Conservation (phyloP, 306 rosid species). For the Betula pendula region DNA sequence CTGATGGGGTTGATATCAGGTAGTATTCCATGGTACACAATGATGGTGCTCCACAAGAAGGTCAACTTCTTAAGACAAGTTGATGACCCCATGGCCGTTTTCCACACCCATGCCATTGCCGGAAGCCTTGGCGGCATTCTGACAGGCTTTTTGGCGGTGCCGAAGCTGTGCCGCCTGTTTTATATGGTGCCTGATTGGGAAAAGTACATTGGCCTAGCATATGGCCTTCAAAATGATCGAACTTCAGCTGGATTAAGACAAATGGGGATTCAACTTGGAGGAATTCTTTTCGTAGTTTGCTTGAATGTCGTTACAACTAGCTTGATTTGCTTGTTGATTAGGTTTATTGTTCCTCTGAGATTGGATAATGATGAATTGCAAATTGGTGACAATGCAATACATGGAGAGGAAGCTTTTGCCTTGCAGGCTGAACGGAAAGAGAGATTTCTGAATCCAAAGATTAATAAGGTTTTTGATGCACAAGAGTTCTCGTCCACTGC, state of each 20-base stretch:
- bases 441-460: slow-evolving; percentile 24
- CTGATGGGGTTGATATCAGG: slow-evolving; percentile 50
- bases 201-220: slow-evolving; percentile 49
- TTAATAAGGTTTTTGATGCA: slow-evolving; percentile 37
- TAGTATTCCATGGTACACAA: slow-evolving; percentile 56
- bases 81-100: slow-evolving; percentile 49
- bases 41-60: slow-evolving; percentile 47
- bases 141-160: slow-evolving; percentile 47
- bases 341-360: slow-evolving; percentile 38
- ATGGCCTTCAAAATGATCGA: slow-evolving; percentile 39
- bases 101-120: slow-evolving; percentile 57
- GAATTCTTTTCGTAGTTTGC: slow-evolving; percentile 36
- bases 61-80: slow-evolving; percentile 26
- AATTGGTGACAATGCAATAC: slow-evolving; percentile 45
- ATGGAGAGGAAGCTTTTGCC: slow-evolving; percentile 54
- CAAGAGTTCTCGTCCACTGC: slow-evolving; percentile 26
- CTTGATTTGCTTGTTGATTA: slow-evolving; percentile 45
- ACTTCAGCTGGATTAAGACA: slow-evolving; percentile 41
- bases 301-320: slow-evolving; percentile 36
- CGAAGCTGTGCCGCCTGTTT: slow-evolving; percentile 52
- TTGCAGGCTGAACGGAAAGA: slow-evolving; percentile 16
- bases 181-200: slow-evolving; percentile 54
- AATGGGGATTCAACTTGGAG: slow-evolving; percentile 42
- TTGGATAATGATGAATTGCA: slow-evolving; percentile 23
- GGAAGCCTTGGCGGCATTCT: slow-evolving; percentile 49